A percentile compares a stretch with the other conserved stretches of the same genome.
Evolutionary conservation across 1,284 basidiomycete species (phyloP).

Genomic region (Coniophora puteana): DNA sequence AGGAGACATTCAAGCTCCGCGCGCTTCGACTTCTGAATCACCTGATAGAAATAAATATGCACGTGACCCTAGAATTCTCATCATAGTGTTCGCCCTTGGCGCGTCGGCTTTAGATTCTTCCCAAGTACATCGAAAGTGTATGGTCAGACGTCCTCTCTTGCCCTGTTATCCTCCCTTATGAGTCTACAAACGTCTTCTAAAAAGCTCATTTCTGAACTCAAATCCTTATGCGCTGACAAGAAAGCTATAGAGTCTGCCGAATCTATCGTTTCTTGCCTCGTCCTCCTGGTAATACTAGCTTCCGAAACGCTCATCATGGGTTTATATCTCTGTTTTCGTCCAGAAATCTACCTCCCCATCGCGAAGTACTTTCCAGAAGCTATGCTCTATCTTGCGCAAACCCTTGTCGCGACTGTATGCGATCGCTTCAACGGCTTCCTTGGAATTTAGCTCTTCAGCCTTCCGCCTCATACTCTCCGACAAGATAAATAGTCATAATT

Average conservation of each 20-base stretch:
- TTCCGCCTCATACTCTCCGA: slow-evolving; percentile 30
- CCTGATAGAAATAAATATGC: slow-evolving; percentile 26
- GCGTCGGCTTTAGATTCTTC: background rate
- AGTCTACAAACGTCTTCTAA: too few species aligned
- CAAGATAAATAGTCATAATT: too few species aligned
- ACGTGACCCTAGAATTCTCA: slow-evolving; percentile 16
- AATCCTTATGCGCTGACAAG: slow-evolving; percentile 11
- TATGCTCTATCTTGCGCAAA: slow-evolving; percentile 29
- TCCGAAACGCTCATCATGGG: background rate
- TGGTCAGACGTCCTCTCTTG: background rate
- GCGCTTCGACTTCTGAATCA: slow-evolving; percentile 19
- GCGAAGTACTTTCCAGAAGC: slow-evolving; percentile 22
- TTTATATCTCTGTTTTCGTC: background rate
- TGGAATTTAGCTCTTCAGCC: slow-evolving; percentile 30
- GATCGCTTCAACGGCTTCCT: slow-evolving; percentile 24
- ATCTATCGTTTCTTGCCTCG: slow-evolving; percentile 25
- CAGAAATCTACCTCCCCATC: slow-evolving; percentile 34
- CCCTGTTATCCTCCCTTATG: slow-evolving; percentile 13
- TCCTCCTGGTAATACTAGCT: slow-evolving; percentile 26
- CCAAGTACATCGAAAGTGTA: background rate
- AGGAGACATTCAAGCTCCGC: slow-evolving; percentile 22
- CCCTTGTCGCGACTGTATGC: slow-evolving; percentile 35
- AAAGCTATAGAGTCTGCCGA: slow-evolving; percentile 20
- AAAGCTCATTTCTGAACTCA: too few species aligned
- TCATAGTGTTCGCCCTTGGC: background rate